Conservation (phyloP, 495 filamentous ascomycete genomes). For the Corynascus novoguineensis region DNA sequence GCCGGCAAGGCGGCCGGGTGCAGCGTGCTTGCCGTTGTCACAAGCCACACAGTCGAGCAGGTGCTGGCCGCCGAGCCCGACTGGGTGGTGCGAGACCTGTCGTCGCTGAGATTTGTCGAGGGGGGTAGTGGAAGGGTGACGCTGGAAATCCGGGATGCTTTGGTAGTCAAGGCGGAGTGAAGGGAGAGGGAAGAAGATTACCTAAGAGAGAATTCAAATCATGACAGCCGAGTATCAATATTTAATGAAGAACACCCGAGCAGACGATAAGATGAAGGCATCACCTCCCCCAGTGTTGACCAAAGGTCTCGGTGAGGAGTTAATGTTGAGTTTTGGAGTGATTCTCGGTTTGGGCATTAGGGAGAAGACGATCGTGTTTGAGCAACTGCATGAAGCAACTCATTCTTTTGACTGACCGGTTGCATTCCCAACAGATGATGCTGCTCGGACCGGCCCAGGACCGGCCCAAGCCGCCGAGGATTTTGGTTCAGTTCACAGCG, state of each 20-base stretch:
- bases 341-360: not conserved
- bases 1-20: constrained; percentile 88
- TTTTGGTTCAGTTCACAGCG: no score
- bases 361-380: not conserved
- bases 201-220: no score
- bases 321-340: not conserved
- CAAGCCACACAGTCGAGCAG: constrained; percentile 71
- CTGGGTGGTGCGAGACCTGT: constrained; percentile 80
- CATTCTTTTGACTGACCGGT: no score
- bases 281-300: no score
- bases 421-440: not conserved
- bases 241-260: no score
- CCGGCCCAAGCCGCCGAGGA: no score
- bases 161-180: constrained; percentile 20
- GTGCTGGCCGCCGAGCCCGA: constrained; percentile 70
- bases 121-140: constrained; percentile 38
- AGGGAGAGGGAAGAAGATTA: not conserved
- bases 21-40: constrained; percentile 79
- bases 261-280: no score
- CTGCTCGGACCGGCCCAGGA: no score
- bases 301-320: not conserved
- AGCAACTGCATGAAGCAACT: no score
- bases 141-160: constrained; percentile 45
- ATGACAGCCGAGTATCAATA: no score
- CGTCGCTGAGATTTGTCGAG: constrained; percentile 55